These are phyloP conservation scores for Monosporascus cannonballus DNA, from an alignment of 2,329 filamentous ascomycete species.

Conservation along the genomic window DNA sequence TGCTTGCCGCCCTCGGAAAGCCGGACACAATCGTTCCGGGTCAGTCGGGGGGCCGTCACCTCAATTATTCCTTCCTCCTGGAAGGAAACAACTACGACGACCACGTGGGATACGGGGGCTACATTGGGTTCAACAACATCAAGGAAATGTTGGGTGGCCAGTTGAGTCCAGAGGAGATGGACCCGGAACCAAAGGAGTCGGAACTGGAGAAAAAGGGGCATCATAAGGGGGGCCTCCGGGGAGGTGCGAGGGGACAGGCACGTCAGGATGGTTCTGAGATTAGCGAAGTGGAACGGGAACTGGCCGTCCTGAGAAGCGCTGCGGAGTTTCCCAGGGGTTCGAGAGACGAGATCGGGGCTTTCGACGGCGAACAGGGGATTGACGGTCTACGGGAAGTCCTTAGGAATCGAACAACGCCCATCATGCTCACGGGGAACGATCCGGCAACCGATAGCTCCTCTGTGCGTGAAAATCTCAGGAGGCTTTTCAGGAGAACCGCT, in stretches of 20 bases:
- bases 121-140: not conserved
- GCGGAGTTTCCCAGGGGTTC: not conserved
- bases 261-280: not conserved
- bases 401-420: not conserved
- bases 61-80: not conserved
- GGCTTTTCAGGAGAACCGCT: not conserved
- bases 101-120: not conserved
- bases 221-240: not conserved
- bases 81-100: not conserved
- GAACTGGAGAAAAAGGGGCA: not conserved
- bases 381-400: not conserved
- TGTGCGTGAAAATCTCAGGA: not conserved
- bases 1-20: not conserved
- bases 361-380: too few relatives aligned
- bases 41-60: not conserved
- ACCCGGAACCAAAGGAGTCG: not conserved
- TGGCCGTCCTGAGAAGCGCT: not conserved
- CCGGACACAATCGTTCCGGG: not conserved
- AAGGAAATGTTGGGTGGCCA: not conserved
- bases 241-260: not conserved
- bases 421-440: not conserved
- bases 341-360: not conserved
- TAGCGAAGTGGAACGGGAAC: too few relatives aligned
- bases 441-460: not conserved
- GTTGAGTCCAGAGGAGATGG: not conserved